Evolutionary conservation across 176 grass and related monocot genomes (phyloP), one percentile per base, ranked within the genome.

Genomic region (Avena eriantha): DNA sequence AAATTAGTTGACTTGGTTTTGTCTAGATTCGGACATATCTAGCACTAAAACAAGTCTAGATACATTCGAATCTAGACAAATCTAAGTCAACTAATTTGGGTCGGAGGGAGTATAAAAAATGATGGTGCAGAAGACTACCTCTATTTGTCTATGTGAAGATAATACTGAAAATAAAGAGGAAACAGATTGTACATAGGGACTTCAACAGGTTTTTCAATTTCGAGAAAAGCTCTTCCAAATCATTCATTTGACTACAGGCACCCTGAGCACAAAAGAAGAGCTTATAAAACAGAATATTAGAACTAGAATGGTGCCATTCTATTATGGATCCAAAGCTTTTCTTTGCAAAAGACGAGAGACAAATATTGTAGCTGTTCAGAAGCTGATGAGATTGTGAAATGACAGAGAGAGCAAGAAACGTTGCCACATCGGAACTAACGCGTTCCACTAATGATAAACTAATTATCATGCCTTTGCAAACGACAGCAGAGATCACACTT

Each of bases 401-500:
- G 45, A 64, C 67, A 19, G 29, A 21, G 70, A 26, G 7, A 58
- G 55, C 0, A 11, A 59, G 57, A 11, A 84, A 33, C 5, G 5
- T 2, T 0, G 10, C 2, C 26, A 29, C 23, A 84, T 16, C 43
- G 3, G 9, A 65, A 79, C 10, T n/a, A 69, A 56, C n/a, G 22
- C 29, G 61, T 46, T 26, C 11, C 18, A 36, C 9, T n/a, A 58
- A 8, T 69, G 36, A 17, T 68, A 59, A 22, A 10, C 15, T 11
- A 41, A 55, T 51, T 53, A 69, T 31, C 55, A 57, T 56, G 74
- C 24, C 69, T 67, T 81, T 12, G 10, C 17, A 79, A 79, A 83
- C 11, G 1, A 48, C 23, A 45, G 49, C 17, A 47, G 17, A 51
- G 39, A 59, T 60, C 66, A 29, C 34, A 21, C 5, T 29, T 2